A percentile compares a stretch with the other conserved stretches of the same genome.
Conservation (phyloP, 345 rosid species). For the Geranium brycei region DNA sequence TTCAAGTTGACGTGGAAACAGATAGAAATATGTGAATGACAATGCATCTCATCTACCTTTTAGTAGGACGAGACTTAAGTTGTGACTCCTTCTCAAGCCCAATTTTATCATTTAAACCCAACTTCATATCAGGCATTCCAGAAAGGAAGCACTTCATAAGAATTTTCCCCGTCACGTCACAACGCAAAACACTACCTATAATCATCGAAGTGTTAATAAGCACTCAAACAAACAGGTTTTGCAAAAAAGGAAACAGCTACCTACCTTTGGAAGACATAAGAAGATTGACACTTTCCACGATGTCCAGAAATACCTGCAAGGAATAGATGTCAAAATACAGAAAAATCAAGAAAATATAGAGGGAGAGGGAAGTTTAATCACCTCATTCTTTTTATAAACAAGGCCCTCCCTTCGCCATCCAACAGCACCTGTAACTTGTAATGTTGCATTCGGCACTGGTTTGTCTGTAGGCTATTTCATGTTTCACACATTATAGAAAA, state of each 20-base stretch:
- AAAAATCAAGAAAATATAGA: background rate
- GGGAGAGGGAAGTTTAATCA: conserved; percentile 14
- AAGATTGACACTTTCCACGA: conserved; percentile 97
- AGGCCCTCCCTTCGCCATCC: conserved; percentile 99
- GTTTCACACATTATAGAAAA: background rate
- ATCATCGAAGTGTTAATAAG: conserved; percentile 12
- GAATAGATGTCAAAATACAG: conserved; percentile 9
- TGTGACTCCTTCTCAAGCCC: conserved; percentile 98
- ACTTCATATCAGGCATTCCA: conserved; percentile 99
- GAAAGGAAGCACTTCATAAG: conserved; percentile 98
- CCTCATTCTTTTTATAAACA: conserved; percentile 93
- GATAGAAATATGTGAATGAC: background rate
- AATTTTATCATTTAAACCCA: conserved; percentile 98
- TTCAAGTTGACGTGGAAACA: background rate
- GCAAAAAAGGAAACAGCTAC: conserved; percentile 7
- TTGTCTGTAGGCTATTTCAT: conserved; percentile 55
- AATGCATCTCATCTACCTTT: conserved; percentile 40
- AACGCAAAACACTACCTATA: conserved; percentile 81
- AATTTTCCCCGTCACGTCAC: conserved; percentile 98
- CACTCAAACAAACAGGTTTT: conserved; percentile 5
- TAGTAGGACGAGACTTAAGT: conserved; percentile 85
- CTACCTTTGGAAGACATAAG: conserved; percentile 96
- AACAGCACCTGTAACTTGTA: conserved; percentile 99
- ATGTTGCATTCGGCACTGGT: conserved; percentile 95
- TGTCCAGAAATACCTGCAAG: conserved; percentile 85